phyloP scores from a whole-genome alignment of 345 rosid genomes.

The Mercurialis annua region DNA sequence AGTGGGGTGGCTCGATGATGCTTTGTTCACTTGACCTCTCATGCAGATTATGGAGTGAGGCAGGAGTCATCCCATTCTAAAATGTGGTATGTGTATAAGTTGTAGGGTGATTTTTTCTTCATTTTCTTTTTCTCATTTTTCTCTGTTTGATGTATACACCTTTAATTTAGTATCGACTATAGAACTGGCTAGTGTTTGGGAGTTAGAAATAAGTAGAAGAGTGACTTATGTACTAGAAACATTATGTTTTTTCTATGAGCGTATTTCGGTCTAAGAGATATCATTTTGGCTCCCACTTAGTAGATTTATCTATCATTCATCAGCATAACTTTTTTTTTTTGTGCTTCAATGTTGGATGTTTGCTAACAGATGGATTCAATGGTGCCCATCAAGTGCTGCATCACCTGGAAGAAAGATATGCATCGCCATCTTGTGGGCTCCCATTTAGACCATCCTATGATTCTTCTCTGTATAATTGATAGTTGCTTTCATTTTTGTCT shows the following conservation, averaged over 20 bases:
- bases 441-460: background rate
- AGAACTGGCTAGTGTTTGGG: background rate
- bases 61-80: slow-evolving; percentile 15
- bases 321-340: slow-evolving; percentile 3
- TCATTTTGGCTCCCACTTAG: background rate
- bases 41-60: slow-evolving; percentile 15
- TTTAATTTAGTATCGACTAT: background rate
- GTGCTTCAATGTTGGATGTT: slow-evolving; percentile 5
- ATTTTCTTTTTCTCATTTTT: background rate
- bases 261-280: background rate
- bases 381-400: slow-evolving; percentile 15
- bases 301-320: background rate
- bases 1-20: slow-evolving; percentile 16
- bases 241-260: too few species aligned
- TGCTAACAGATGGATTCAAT: slow-evolving; percentile 9
- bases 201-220: background rate
- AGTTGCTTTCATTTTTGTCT: slow-evolving; percentile 1
- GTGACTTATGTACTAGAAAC: too few species aligned
- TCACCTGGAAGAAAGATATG: slow-evolving; percentile 4
- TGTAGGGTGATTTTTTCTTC: background rate
- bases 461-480: background rate
- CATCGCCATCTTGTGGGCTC: background rate
- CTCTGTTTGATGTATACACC: background rate
- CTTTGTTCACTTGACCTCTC: slow-evolving; percentile 15
- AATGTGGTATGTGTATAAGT: slow-evolving; percentile 13